Base-by-base conservation (phyloP, 345 rosid genomes). In the Syzygium oleosum region DNA sequence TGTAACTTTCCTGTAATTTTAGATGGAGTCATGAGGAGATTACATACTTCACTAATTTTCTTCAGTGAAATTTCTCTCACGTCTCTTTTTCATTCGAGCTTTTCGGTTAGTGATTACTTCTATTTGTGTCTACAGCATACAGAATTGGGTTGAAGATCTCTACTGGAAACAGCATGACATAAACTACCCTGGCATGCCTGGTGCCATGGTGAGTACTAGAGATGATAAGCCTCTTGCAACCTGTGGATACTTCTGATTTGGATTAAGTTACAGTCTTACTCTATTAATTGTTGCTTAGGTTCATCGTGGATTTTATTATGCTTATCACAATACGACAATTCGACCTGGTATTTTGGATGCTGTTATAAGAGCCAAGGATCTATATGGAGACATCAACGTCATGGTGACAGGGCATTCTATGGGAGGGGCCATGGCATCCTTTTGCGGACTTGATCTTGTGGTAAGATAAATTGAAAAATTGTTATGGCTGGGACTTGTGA, bases 131-230 rank as follows among this genome's bases (percentile, higher is more conserved):
- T 2, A 19, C 3, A 54, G 9, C 23, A 6, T 19, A 17, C 3
- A 2, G 3, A 54, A 54, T 54, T 54, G 23, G 56, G 56, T 54
- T 17, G 56, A 54, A 54, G 56, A 6, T 19, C 23, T 6, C 56
- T 54, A 1, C 0, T 54, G 56, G 9, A 56, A 22, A 56, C 0
- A 22, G 27, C 27, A 22, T 1, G 27, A 56, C 25, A 56, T 56
- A 9, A 56, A 56, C 2, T 56, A 22, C 27, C 12, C 2, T 0
- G 1, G n/a, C n/a, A 56, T 22, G 27, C 12, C 12, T 56, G 0
- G 61, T 56, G 61, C 27, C 61, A 56, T 25, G 14, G 29, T 58
- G 29, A 58, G 63, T 10, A 25, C 0, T 4, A 25, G 15, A 58
- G 29, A 25, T 2, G 3, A 58, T 2, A 25, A 23, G 15, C 63